phyloP scores from a whole-genome alignment of 805 yeast genomes.

The Lipomyces starkeyi region DNA sequence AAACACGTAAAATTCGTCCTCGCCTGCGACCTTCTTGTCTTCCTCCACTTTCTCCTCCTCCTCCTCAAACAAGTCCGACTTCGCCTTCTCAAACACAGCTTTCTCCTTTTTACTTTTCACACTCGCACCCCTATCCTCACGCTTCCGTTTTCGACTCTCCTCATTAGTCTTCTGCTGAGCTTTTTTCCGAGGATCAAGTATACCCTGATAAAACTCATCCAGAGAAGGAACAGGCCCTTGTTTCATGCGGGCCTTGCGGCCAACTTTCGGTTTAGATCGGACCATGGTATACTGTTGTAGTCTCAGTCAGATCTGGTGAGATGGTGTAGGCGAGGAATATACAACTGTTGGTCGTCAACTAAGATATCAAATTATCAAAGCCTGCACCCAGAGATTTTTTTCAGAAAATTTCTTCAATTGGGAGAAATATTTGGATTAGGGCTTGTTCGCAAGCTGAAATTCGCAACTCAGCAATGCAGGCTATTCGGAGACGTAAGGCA shows the following conservation, averaged over 20 bases:
- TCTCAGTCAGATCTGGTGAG: not conserved
- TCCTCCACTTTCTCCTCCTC: not conserved
- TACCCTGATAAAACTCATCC: slow-evolving; percentile 72
- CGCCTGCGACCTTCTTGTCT: slow-evolving; percentile 50
- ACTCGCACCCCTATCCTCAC: slow-evolving; percentile 46
- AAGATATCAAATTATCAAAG: too few relatives aligned
- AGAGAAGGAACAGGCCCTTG: slow-evolving; percentile 90
- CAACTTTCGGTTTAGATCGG: slow-evolving; percentile 58
- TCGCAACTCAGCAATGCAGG: too few relatives aligned
- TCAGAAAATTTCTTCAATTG: not conserved
- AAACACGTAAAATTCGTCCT: slow-evolving; percentile 34
- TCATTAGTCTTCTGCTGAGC: slow-evolving; percentile 43
- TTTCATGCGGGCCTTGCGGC: slow-evolving; percentile 90
- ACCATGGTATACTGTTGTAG: not conserved
- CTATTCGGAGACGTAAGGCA: too few relatives aligned
- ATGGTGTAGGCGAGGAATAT: not conserved
- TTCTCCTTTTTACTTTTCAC: slow-evolving; percentile 38
- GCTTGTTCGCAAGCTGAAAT: not conserved
- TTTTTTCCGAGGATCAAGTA: slow-evolving; percentile 52
- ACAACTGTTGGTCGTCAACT: not conserved
- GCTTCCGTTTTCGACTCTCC: slow-evolving; percentile 19
- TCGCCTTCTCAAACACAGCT: slow-evolving; percentile 36
- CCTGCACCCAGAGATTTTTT: not conserved
- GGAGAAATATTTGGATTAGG: not conserved
- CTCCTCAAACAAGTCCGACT: slow-evolving; percentile 24